Percentiles rank a stretch among this genome's conserved stretches.
Evolutionary conservation across 169 alveolate species (phyloP).

Genomic region (Plasmodium billcollinsi): DNA sequence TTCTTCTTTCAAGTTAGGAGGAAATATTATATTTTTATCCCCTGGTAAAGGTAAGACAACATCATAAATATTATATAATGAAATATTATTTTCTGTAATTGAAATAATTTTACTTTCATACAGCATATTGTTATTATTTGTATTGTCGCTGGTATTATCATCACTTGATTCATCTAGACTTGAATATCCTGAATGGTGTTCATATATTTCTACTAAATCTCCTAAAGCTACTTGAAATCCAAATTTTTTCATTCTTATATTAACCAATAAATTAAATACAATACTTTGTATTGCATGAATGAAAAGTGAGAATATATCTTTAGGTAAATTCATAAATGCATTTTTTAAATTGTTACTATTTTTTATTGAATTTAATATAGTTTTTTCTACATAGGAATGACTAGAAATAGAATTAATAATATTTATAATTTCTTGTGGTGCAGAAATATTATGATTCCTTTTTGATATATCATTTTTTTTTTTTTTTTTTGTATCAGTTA

Average conservation of each 20-base stretch:
- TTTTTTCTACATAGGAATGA: constrained; percentile 79
- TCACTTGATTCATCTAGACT: constrained; percentile 77
- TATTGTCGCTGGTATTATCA: constrained; percentile 79
- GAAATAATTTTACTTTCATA: constrained; percentile 78
- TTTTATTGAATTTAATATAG: constrained; percentile 76
- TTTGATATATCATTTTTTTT: constrained; percentile 25
- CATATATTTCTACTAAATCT: constrained; percentile 80
- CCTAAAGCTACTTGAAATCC: constrained; percentile 88
- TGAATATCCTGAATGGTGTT: constrained; percentile 7
- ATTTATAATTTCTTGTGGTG: constrained; percentile 29
- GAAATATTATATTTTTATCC: constrained; percentile 84
- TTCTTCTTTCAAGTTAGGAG: constrained; percentile 79
- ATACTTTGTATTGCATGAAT: constrained; percentile 95
- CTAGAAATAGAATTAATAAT: constrained; percentile 56
- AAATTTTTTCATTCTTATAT: constrained; percentile 90
- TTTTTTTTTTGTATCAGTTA: neutral
- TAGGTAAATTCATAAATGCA: constrained; percentile 87
- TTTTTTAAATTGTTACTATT: constrained; percentile 81
- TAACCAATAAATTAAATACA: constrained; percentile 90
- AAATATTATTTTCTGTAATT: constrained; percentile 87
- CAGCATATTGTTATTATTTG: constrained; percentile 9
- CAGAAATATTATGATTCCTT: constrained; percentile 3
- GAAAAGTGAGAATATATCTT: constrained; percentile 90
- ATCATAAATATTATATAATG: constrained; percentile 88
- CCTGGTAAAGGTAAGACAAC: constrained; percentile 95